A percentile compares a stretch with the other conserved stretches of the same genome.
These are phyloP conservation scores for Haplographium delicatum DNA, from an alignment of 495 filamentous ascomycete genomes.

Conservation along the genomic window DNA sequence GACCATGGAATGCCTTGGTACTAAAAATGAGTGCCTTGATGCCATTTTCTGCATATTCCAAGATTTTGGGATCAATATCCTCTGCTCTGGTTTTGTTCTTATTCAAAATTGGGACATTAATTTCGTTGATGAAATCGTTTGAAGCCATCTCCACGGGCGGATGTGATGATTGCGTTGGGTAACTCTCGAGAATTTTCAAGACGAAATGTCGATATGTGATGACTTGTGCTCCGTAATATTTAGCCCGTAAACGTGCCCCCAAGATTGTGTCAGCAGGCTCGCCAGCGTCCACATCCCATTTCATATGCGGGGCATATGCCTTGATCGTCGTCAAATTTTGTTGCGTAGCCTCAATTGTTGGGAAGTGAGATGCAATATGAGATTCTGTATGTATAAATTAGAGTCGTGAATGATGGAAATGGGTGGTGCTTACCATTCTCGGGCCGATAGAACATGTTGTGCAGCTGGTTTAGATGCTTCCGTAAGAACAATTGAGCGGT, in stretches of 20 bases:
- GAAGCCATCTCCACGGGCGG: conserved; percentile 8
- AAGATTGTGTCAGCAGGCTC: conserved; percentile 72
- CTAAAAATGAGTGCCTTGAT: conserved; percentile 76
- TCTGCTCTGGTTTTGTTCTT: conserved; percentile 18
- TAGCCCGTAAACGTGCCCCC: conserved; percentile 77
- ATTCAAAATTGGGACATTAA: conserved; percentile 29
- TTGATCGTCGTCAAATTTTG: conserved; percentile 36
- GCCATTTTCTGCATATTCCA: conserved; percentile 48
- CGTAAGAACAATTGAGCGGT: conserved; percentile 80
- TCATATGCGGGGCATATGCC: conserved; percentile 38
- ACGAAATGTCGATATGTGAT: conserved; percentile 86
- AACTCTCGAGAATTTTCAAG: conserved; percentile 51
- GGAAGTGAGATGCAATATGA: conserved; percentile 8
- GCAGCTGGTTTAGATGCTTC: conserved; percentile 78
- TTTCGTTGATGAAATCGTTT: conserved; percentile 12
- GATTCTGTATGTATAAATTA: too few relatives aligned
- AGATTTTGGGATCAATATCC: conserved; percentile 44
- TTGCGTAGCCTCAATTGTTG: conserved; percentile 47
- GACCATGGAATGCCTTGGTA: conserved; percentile 78
- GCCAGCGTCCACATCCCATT: conserved; percentile 60
- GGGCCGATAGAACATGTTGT: conserved; percentile 72
- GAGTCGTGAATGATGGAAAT: too few relatives aligned
- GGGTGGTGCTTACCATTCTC: conserved; percentile 15
- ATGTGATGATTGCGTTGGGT: conserved; percentile 28
- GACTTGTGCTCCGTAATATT: conserved; percentile 88